These are phyloP conservation scores for Fusarium temperatum DNA, from an alignment of 2,329 filamentous ascomycete species.

Conservation along the genomic window DNA sequence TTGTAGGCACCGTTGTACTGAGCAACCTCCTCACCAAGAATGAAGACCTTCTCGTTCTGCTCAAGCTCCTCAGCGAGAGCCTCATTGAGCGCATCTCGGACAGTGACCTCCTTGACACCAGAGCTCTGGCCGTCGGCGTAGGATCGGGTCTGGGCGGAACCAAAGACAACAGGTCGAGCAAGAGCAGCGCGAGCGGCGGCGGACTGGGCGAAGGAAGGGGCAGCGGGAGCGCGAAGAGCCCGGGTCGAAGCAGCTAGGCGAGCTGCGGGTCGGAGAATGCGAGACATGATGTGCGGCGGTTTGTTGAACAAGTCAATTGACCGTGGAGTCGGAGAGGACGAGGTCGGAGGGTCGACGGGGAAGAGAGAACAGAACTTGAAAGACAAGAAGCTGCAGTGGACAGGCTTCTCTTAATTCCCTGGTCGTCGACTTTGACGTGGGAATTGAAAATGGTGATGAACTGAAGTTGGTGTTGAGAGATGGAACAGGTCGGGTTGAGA, in stretches of 20 bases:
- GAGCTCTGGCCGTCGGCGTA: conserved; percentile 60
- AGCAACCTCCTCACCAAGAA: conserved; percentile 97
- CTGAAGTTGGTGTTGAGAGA: conserved; percentile 42
- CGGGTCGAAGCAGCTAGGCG: conserved; percentile 58
- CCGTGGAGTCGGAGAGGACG: conserved; percentile 25
- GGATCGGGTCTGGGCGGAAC: conserved; percentile 58
- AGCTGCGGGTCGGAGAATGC: conserved; percentile 61
- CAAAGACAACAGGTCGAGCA: conserved; percentile 51
- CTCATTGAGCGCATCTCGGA: conserved; percentile 97
- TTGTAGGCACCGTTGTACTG: conserved; percentile 99
- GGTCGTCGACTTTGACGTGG: conserved; percentile 40
- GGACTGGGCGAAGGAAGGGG: conserved; percentile 51
- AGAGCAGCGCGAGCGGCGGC: conserved; percentile 50
- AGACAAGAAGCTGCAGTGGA: conserved; percentile 35
- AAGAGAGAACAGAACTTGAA: conserved; percentile 20
- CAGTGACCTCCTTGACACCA: conserved; percentile 90
- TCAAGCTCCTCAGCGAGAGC: conserved; percentile 98
- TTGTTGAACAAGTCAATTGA: conserved; percentile 38
- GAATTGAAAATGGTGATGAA: conserved; percentile 37
- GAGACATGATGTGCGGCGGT: conserved; percentile 54
- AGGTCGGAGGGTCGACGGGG: conserved; percentile 19
- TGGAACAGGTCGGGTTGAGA: conserved; percentile 43
- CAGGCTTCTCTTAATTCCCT: conserved; percentile 39
- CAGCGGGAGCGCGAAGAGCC: conserved; percentile 47
- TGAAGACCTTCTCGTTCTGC: conserved; percentile 91